phyloP scores from a whole-genome alignment of 2,329 filamentous ascomycete genomes.

The Colletotrichum horii region DNA sequence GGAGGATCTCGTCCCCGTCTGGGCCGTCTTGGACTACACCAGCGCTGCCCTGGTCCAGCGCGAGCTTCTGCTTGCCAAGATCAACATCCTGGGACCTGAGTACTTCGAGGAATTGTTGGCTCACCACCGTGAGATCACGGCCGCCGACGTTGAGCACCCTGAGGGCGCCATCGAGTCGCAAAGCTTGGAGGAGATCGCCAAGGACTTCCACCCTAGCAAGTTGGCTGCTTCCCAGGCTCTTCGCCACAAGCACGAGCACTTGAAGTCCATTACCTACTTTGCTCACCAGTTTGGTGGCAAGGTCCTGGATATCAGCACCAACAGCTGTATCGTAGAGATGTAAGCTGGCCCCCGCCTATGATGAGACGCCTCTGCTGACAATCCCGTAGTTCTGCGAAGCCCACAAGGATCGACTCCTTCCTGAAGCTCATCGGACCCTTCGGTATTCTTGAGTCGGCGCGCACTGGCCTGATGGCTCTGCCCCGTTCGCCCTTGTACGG shows the following conservation, averaged over 20 bases:
- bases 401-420: conserved; percentile 92
- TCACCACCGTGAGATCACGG: conserved; percentile 89
- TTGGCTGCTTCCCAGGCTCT: conserved; percentile 87
- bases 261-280: conserved; percentile 95
- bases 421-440: conserved; percentile 95
- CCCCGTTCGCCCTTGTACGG: conserved; percentile 88
- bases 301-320: conserved; percentile 96
- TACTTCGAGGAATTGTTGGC: conserved; percentile 97
- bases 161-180: conserved; percentile 37
- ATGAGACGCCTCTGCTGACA: conserved; percentile 26
- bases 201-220: conserved; percentile 89
- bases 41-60: conserved; percentile 91
- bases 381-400: conserved; percentile 79
- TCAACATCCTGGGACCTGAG: conserved; percentile 95
- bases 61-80: conserved; percentile 92
- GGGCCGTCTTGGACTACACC: conserved; percentile 98
- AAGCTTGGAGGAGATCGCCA: conserved; percentile 51
- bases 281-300: conserved; percentile 98
- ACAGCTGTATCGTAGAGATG: conserved; percentile 98
- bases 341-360: conserved; percentile 52
- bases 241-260: conserved; percentile 95
- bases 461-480: conserved; percentile 95
- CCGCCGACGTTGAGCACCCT: conserved; percentile 48
- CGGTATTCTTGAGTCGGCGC: conserved; percentile 93
- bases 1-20: conserved; percentile 96